phyloP scores from a whole-genome alignment of 2,329 filamentous ascomycete genomes.

The Fusarium globosum region DNA sequence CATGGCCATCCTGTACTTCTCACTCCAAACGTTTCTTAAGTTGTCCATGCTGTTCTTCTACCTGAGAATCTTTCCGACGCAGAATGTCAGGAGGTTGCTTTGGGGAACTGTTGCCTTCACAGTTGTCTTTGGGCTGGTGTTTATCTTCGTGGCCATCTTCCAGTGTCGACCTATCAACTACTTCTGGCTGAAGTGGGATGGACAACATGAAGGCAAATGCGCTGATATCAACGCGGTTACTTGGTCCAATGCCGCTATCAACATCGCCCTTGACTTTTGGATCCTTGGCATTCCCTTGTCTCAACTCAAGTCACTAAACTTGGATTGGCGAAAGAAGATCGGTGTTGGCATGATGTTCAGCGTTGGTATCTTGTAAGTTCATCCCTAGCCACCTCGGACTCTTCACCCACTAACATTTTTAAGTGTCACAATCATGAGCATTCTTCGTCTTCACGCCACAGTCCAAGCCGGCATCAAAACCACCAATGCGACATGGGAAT shows the following conservation, averaged over 20 bases:
- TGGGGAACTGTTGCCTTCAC: constrained; percentile 57
- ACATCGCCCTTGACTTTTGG: constrained; percentile 63
- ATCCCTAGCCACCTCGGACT: rapidly evolving
- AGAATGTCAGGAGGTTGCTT: constrained; percentile 53
- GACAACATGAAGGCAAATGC: constrained; percentile 59
- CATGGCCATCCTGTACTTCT: constrained; percentile 59
- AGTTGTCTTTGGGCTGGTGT: constrained; percentile 54
- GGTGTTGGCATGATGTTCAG: constrained; percentile 63
- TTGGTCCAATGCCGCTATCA: constrained; percentile 64
- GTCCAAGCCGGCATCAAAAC: constrained; percentile 46
- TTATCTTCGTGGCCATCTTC: constrained; percentile 57
- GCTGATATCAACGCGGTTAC: constrained; percentile 60
- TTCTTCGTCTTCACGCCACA: constrained; percentile 51
- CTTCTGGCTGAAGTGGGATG: constrained; percentile 66
- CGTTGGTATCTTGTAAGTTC: constrained; percentile 58
- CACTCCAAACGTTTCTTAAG: constrained; percentile 59
- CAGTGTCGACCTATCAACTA: constrained; percentile 63
- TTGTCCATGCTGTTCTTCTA: constrained; percentile 66
- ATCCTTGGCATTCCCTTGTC: constrained; percentile 63
- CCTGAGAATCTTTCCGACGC: constrained; percentile 62
- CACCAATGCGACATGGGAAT: constrained; percentile 52
- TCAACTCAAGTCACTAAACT: constrained; percentile 54
- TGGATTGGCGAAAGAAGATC: constrained; percentile 61
- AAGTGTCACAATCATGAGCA: constrained; percentile 53
- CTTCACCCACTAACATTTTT: background rate